Evolutionary conservation across 2,329 filamentous ascomycete genomes (phyloP), one percentile per base, ranked within the genome.

Genomic region (Fusarium sp.): DNA sequence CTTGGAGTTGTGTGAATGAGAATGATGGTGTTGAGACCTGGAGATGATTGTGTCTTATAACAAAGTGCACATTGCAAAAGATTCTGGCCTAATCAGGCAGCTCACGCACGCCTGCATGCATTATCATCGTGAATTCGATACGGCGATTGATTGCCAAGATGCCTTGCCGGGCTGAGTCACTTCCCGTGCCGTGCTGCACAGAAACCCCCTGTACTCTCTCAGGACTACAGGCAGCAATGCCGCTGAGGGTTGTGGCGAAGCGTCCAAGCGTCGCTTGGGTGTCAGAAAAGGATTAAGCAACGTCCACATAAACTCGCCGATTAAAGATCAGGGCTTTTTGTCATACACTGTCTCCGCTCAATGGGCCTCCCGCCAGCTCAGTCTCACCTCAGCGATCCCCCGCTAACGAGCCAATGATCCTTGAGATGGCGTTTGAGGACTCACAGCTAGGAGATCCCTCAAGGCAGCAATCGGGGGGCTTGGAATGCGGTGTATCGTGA

Each of bases 91-190:
- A 30, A n/a, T 22, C 18, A 63, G 50, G 36, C 32, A 22, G 36
- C 28, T 30, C 24, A 8, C 22, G 9, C 8, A 45, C 22, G 3
- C 15, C 50, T 48, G 28, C n/a, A 8, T 17, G 24, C 35, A 41
- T 55, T 8, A 20, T 48, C 45, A 50, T 44, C 28, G 54, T 66
- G 44, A 53, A 36, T 36, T 53, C n/a, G 32, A 36, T 53, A 53
- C 32, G 32, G 3, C 3, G 32, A 38, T 14, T 54, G 35, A 38
- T n/a, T n/a, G 15, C 1, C 10, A 39, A 35, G 57, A 26, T 44
- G 28, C 47, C 35, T 60, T 32, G 39, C 67, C 67, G 67, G 39
- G 50, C 59, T 72, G 71, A 74, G 71, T 74, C 72, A 74, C 55
- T 56, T 17, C 35, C 42, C 50, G 45, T 18, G 47, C 18, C 22